A percentile compares a stretch with the other conserved stretches of the same genome.
Conservation (phyloP, 352 stramenopile species). For the Pythium scleroteichum region DNA sequence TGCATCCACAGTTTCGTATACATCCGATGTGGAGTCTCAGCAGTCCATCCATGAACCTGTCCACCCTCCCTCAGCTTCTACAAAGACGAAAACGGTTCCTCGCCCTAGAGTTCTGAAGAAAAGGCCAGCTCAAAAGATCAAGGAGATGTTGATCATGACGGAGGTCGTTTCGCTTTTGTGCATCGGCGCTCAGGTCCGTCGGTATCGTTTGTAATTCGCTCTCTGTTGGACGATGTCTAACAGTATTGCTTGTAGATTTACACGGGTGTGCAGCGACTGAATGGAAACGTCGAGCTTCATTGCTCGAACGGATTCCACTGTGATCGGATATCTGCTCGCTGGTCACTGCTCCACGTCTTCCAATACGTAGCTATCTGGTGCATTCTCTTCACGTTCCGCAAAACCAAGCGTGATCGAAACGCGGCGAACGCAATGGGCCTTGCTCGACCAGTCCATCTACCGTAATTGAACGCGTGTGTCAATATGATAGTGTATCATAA, state of each 20-base stretch:
- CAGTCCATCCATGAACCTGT: background rate
- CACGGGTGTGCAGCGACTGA: conserved; percentile 34
- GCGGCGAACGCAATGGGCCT: conserved; percentile 16
- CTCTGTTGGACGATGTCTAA: too few species aligned
- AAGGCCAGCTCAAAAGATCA: conserved; percentile 42
- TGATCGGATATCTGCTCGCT: conserved; percentile 33
- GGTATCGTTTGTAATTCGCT: too few species aligned
- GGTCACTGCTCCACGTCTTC: conserved; percentile 15
- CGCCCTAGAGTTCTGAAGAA: conserved; percentile 18
- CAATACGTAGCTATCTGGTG: conserved; percentile 29
- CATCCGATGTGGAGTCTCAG: conserved; percentile 17
- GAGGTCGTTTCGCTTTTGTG: conserved; percentile 43
- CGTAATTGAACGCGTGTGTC: background rate
- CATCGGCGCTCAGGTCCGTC: conserved; percentile 38
- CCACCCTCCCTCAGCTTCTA: background rate
- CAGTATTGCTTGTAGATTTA: conserved; percentile 35
- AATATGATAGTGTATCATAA: conserved; percentile 16
- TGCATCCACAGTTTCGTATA: conserved; percentile 13
- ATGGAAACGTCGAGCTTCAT: conserved; percentile 36
- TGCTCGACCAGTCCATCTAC: conserved; percentile 1
- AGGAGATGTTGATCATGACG: conserved; percentile 50
- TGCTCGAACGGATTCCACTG: conserved; percentile 63
- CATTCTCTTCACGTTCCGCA: conserved; percentile 31
- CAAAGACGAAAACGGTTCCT: conserved; percentile 7
- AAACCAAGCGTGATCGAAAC: conserved; percentile 24